phyloP scores from a whole-genome alignment of 495 filamentous ascomycete species.

The Cairneyella variabilis region DNA sequence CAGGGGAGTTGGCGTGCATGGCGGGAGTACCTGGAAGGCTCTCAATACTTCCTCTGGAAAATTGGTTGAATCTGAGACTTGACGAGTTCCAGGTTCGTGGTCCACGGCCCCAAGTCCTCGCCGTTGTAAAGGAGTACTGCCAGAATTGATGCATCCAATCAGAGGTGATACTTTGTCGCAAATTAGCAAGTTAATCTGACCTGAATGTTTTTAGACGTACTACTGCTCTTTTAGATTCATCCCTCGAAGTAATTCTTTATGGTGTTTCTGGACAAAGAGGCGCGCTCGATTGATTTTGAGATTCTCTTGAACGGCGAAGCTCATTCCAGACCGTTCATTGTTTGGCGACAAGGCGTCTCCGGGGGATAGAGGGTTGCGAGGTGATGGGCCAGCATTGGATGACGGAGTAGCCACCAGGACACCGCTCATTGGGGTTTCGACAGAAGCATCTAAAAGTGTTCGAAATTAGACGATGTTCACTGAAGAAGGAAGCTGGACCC shows the following conservation, averaged over 20 bases:
- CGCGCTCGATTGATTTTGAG: slow-evolving; percentile 28
- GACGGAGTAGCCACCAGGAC: slow-evolving; percentile 23
- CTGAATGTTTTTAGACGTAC: slow-evolving; percentile 12
- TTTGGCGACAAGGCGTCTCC: slow-evolving; percentile 24
- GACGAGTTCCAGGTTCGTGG: slow-evolving; percentile 31
- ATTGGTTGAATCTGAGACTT: slow-evolving; percentile 20
- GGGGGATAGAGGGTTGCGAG: slow-evolving; percentile 23
- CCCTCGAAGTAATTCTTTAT: slow-evolving; percentile 27
- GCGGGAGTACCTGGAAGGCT: slow-evolving; percentile 5
- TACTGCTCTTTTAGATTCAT: slow-evolving; percentile 24
- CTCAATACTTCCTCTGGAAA: not conserved
- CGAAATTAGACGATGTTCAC: slow-evolving; percentile 1
- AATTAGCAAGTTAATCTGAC: not conserved
- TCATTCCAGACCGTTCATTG: slow-evolving; percentile 17
- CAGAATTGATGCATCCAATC: slow-evolving; percentile 40
- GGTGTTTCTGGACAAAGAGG: slow-evolving; percentile 31
- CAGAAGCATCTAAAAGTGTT: slow-evolving; percentile 2
- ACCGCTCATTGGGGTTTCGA: slow-evolving; percentile 20
- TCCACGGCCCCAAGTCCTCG: slow-evolving; percentile 39
- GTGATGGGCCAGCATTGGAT: slow-evolving; percentile 4
- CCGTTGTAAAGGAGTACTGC: slow-evolving; percentile 38
- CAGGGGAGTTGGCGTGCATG: slow-evolving; percentile 1
- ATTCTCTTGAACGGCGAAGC: slow-evolving; percentile 24
- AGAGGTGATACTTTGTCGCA: slow-evolving; percentile 16
- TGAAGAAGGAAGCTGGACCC: too few species aligned